Base-by-base conservation (phyloP, 305 asterid species). In the Fraxinus platypoda region DNA sequence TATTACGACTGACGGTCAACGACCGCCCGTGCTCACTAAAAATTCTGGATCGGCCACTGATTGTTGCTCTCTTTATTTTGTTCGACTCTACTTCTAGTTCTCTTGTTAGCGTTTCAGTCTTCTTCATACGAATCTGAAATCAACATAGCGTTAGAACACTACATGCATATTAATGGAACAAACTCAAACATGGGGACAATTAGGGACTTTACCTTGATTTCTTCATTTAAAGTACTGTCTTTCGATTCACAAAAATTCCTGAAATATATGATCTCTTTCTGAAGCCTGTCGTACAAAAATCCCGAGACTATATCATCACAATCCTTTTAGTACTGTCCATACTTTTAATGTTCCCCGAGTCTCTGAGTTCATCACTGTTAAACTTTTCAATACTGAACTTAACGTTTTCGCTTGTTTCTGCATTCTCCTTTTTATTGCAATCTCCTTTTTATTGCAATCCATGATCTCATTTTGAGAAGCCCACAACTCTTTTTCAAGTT, bases 251-350 rank as follows among this genome's bases (percentile, higher is more conserved):
- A 91, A 76, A 83, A 70, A 83, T 92, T 95, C 86, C 95, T 94
- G 88, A 93, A 86, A 62, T 68, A 83, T 74, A 90, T 82, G 81
- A 95, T 94, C 89, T 95, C 99, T 88, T 87, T 95, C 90, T 95
- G 98, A 74, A 94, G 96, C 85, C 89, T 86, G 84, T 95, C 98
- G 37, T 93, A 95, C 81, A 95, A 73, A 83, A 91, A 87, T 41
- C 97, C 98, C 0, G 99, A 92, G 28, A 94, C 98, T 85, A 83
- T 33, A 83, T 95, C 99, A 52, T 92, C 92, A 34, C 59, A 71
- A 13, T 83, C 86, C 74, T 85, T 92, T 91, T 83, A 70, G 81
- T 82, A 74, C 83, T 80, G 13, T 81, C 84, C 75, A 62, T 26
- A 31, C 49, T 83, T 81, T 82, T 89, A 25, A 17, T 13, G 52